These are phyloP conservation scores for Pichia sp. DNA, from an alignment of 1,139 yeast species.

Conservation along the genomic window DNA sequence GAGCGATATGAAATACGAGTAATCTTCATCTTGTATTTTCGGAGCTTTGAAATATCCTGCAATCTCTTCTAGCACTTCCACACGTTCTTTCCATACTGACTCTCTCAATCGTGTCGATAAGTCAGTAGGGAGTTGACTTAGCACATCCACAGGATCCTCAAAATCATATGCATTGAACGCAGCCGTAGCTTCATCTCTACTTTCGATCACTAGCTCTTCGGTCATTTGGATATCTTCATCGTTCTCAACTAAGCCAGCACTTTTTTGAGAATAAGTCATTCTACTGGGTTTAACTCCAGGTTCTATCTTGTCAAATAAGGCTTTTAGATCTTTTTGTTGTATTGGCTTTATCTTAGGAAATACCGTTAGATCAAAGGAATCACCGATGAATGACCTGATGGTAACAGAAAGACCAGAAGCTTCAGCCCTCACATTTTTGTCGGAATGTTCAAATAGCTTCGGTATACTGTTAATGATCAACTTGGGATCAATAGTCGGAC, in stretches of 20 bases:
- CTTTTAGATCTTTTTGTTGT: conserved; percentile 80
- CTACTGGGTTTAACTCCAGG: conserved; percentile 51
- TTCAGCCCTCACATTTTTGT: conserved; percentile 78
- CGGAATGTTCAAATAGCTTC: conserved; percentile 80
- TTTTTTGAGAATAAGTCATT: conserved; percentile 26
- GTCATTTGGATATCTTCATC: conserved; percentile 27
- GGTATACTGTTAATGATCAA: conserved; percentile 57
- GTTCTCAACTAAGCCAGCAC: conserved; percentile 14
- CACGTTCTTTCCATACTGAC: conserved; percentile 87
- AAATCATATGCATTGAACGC: conserved; percentile 50
- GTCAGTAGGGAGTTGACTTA: conserved; percentile 61
- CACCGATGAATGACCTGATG: conserved; percentile 74
- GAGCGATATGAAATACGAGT: conserved; percentile 51
- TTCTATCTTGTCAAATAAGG: conserved; percentile 55
- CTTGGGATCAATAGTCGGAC: conserved; percentile 59
- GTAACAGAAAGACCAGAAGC: conserved; percentile 68
- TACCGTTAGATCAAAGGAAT: conserved; percentile 52
- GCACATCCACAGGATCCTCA: conserved; percentile 55
- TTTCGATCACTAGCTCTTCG: conserved; percentile 27
- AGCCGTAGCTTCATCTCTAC: neutral
- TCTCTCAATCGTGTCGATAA: conserved; percentile 54
- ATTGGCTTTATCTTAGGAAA: conserved; percentile 81
- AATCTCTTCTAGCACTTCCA: conserved; percentile 75
- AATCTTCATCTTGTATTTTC: conserved; percentile 59
- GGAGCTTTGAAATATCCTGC: conserved; percentile 46